Evolutionary conservation across 176 grass and related monocot species (phyloP), one percentile per base, ranked within the genome.

Genomic region (Urochloa ruziziensis): DNA sequence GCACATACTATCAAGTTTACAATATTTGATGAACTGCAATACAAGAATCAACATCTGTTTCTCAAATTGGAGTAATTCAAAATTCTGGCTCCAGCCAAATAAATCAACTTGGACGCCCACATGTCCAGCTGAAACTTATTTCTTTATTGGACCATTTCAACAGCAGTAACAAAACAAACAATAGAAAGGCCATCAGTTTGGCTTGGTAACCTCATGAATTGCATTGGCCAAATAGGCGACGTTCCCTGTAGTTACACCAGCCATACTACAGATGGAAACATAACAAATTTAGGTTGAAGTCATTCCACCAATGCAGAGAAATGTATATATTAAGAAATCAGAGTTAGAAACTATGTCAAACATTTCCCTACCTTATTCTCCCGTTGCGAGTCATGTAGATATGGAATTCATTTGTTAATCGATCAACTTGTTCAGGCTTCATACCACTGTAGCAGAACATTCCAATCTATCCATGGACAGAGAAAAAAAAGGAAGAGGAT

Each of bases 401-500:
- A 79, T 92, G 94, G 67, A 82, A 94, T 60, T 92, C 88, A 33
- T 83, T 94, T 65, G 90, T 94, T 60, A 97, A 78, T 17, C 90
- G 90, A 92, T 97, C 92, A 17, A 97, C 94, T 80, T 97, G 94
- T 85, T 97, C 94, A 77, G 94, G 94, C 21, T 92, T 92, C 94
- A 97, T 86, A 12, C 90, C 92, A 65, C 92, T 97, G 80, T 94
- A 94, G 80, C 94, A 97, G 54, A 97, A 97, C 94, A 97, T 97
- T 13, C 92, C 94, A 70, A 97, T 97, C 94, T 97, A 76, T 32
- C 61, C 36, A 70, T 4, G 44, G 30, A 65, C 51, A 52, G 58
- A 27, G n/a, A n/a, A n/a, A 29, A 12, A 36, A 34, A 14, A 7
- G 0, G 2, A 13, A 73, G 16, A 49, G 0, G 0, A 14, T 47